Percentiles rank a stretch among this genome's conserved stretches.
phyloP scores from a whole-genome alignment of 345 rosid genomes.

The Eucalyptus decipiens region DNA sequence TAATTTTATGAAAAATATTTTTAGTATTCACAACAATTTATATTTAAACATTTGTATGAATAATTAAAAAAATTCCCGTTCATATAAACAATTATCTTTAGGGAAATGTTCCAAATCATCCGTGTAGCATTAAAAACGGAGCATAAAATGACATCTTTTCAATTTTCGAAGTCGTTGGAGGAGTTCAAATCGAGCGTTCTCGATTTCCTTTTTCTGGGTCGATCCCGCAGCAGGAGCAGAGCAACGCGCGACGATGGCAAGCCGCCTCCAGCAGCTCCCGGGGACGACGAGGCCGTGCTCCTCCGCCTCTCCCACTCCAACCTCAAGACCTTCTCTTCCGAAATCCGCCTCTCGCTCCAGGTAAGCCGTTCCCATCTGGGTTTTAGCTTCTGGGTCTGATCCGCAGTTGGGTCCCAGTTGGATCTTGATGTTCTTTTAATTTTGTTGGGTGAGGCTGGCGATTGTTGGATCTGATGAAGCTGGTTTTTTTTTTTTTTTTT shows the following conservation, averaged over 20 bases:
- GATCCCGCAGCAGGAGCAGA: not conserved
- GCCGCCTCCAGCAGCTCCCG: slow-evolving; percentile 20
- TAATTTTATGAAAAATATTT: too few relatives aligned
- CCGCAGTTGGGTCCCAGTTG: not conserved
- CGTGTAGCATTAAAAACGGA: not conserved
- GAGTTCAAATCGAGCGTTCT: not conserved
- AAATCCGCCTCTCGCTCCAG: slow-evolving; percentile 66
- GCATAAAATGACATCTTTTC: not conserved
- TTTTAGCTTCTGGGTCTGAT: not conserved
- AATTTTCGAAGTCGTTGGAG: not conserved
- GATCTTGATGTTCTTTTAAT: not conserved
- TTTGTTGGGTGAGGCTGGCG: not conserved
- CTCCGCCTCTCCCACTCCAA: slow-evolving; percentile 75
- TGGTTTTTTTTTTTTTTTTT: not conserved
- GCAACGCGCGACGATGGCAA: not conserved
- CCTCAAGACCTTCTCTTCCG: slow-evolving; percentile 56
- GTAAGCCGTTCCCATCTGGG: not conserved
- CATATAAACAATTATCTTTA: too few relatives aligned
- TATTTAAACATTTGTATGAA: rapidly evolving
- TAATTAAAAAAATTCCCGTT: too few relatives aligned
- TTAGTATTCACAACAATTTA: rapidly evolving
- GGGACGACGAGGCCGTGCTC: slow-evolving; percentile 64
- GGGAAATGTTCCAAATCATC: not conserved
- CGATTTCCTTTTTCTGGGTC: not conserved
- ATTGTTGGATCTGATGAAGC: not conserved